Evolutionary conservation across 2,329 filamentous ascomycete genomes (phyloP).

Genomic region (Dothideomycetes sp.): DNA sequence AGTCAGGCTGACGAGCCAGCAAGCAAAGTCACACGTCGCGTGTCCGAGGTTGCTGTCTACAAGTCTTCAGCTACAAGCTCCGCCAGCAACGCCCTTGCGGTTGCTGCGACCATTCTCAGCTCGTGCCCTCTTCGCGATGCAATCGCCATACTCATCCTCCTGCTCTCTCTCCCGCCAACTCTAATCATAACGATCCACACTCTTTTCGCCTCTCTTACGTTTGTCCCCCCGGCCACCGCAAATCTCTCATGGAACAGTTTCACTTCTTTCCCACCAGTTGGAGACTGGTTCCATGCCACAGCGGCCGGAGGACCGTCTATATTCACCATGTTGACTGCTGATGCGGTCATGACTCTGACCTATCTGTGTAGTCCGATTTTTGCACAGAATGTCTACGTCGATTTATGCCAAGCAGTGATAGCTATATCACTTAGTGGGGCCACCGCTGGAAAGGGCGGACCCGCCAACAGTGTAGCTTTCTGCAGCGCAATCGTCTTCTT

Average conservation of each 20-base stretch:
- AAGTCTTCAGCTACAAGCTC: conserved; percentile 59
- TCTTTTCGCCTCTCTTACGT: conserved; percentile 84
- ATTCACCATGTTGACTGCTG: conserved; percentile 73
- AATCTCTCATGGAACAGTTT: conserved; percentile 39
- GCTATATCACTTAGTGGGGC: conserved; percentile 82
- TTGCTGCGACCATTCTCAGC: conserved; percentile 76
- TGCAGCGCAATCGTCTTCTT: conserved; percentile 57
- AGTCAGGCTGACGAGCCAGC: conserved; percentile 3
- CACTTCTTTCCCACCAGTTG: conserved; percentile 64
- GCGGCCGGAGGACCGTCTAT: conserved; percentile 70
- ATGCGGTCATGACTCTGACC: conserved; percentile 65
- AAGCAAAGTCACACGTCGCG: conserved; percentile 8
- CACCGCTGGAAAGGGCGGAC: conserved; percentile 55
- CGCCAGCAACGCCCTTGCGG: conserved; percentile 60
- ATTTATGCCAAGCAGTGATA: conserved; percentile 86
- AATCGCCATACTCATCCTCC: conserved; percentile 89
- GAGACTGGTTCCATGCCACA: conserved; percentile 83
- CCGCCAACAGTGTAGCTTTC: conserved; percentile 59
- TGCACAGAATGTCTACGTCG: conserved; percentile 76
- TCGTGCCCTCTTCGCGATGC: conserved; percentile 90
- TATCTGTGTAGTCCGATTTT: conserved; percentile 45
- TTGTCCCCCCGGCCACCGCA: conserved; percentile 67
- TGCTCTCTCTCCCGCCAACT: conserved; percentile 83
- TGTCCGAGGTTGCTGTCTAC: conserved; percentile 22
- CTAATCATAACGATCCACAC: conserved; percentile 82